phyloP scores from a whole-genome alignment of 805 yeast genomes.

The Candida palmyrensis region DNA sequence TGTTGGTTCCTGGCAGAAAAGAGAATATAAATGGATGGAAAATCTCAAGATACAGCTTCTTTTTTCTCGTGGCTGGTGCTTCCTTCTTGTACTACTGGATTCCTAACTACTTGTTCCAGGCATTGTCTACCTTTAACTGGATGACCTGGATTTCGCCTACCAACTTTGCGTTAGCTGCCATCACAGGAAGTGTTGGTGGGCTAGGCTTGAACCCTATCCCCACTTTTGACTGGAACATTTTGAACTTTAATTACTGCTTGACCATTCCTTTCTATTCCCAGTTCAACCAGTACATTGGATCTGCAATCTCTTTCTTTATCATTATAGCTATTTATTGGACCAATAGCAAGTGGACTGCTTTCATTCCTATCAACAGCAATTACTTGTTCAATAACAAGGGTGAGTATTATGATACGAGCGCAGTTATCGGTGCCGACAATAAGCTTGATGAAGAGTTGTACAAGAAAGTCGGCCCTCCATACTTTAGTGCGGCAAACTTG shows the following conservation, averaged over 20 bases:
- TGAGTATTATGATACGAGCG: slow-evolving; percentile 35
- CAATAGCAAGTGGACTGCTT: slow-evolving; percentile 24
- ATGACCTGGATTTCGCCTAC: slow-evolving; percentile 25
- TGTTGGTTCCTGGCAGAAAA: slow-evolving; percentile 18
- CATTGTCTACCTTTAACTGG: slow-evolving; percentile 25
- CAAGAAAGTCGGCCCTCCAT: slow-evolving; percentile 23
- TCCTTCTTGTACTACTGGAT: slow-evolving; percentile 26
- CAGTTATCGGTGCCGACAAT: slow-evolving; percentile 34
- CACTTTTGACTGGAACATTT: slow-evolving; percentile 23
- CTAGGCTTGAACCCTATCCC: slow-evolving; percentile 27
- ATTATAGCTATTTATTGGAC: slow-evolving; percentile 24
- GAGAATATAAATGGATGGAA: slow-evolving; percentile 29
- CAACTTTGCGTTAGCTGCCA: slow-evolving; percentile 17
- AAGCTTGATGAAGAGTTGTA: slow-evolving; percentile 19
- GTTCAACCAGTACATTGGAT: slow-evolving; percentile 18
- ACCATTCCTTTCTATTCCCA: slow-evolving; percentile 20
- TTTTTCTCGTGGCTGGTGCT: slow-evolving; percentile 8
- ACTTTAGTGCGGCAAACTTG: slow-evolving; percentile 23
- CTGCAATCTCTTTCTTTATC: slow-evolving; percentile 16
- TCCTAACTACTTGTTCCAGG: slow-evolving; percentile 21
- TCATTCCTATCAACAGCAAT: slow-evolving; percentile 18
- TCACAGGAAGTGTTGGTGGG: slow-evolving; percentile 22
- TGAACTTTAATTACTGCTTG: slow-evolving; percentile 13
- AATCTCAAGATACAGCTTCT: slow-evolving; percentile 19
- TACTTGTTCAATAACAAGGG: slow-evolving; percentile 41